Evolutionary conservation across 2,329 filamentous ascomycete species (phyloP), one percentile per base, ranked within the genome.

Genomic region (Karstenula rhodostoma): DNA sequence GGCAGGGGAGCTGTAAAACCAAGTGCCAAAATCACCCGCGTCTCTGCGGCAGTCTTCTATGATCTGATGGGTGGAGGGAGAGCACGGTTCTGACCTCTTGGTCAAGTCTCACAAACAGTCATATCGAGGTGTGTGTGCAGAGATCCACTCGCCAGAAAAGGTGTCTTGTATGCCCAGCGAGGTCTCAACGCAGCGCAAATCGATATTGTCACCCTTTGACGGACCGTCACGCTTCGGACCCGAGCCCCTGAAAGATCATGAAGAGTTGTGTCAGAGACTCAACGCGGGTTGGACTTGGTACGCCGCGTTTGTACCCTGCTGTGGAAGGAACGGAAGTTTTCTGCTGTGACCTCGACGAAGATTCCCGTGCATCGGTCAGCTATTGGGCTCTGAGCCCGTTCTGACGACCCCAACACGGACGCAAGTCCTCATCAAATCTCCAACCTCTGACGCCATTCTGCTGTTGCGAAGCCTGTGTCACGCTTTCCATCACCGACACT

Each of bases 141-240:
- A 72, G 73, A 79, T 80, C 79, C 83, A 85, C 86, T 87, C 84
- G 86, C 81, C 86, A 72, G 86, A 86, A 87, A 87, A 78, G 84
- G 80, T 78, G 75, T 74, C 72, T 65, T 49, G 55, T 53, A 67
- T 69, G 67, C 73, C 74, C 79, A 86, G 86, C 86, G 85, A 87
- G 85, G 83, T 83, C 80, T 74, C 63, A 57, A 60, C 63, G 66
- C 69, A 75, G 77, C 73, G 69, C 67, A 67, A 62, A 60, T 65
- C 63, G 66, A 60, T 69, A 60, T 67, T 62, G 70, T 75, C 71
- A 57, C 47, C 29, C 48, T 47, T 67, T 67, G 78, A 74, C 75
- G 60, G 60, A 65, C 66, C 69, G 77, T 71, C 77, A 75, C 71
- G 77, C 77, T 79, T 75, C 73, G 62, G 76, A 70, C 70, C 69